A percentile compares a stretch with the other conserved stretches of the same genome.
phyloP scores from a whole-genome alignment of 176 grass and related monocot species.

The Oryza meridionalis region DNA sequence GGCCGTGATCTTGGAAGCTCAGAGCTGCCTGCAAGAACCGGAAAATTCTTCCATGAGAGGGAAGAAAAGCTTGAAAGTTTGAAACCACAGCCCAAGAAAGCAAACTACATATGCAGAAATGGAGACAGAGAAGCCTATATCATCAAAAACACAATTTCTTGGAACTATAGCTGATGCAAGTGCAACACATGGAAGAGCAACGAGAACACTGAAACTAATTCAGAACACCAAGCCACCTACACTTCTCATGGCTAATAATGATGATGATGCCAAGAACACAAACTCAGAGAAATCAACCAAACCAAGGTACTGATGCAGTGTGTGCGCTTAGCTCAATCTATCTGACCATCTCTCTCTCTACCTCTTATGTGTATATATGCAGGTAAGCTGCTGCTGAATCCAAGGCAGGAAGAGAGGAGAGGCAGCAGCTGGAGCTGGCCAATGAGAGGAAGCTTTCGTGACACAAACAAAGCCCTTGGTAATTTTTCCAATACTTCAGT shows the following conservation, averaged over 20 bases:
- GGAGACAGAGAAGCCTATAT: not conserved
- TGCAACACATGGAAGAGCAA: not conserved
- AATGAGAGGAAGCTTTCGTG: constrained; percentile 21
- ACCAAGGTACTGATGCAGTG: too few relatives aligned
- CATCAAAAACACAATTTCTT: not conserved
- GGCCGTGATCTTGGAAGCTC: constrained; percentile 34
- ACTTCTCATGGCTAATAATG: not conserved
- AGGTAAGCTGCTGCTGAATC: not conserved
- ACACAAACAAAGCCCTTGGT: not conserved
- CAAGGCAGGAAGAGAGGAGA: not conserved
- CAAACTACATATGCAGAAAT: not conserved
- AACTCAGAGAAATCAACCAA: not conserved
- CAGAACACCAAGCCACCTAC: not conserved
- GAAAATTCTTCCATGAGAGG: not conserved
- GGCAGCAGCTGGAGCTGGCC: not conserved
- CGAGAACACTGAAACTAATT: not conserved
- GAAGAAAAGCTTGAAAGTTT: not conserved
- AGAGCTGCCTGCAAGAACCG: constrained; percentile 15
- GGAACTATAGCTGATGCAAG: not conserved
- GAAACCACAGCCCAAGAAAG: not conserved
- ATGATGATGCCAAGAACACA: not conserved
- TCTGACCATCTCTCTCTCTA: not conserved
- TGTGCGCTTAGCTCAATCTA: not conserved
- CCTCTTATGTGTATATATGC: not conserved
- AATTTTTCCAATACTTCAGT: constrained; percentile 8